phyloP scores from a whole-genome alignment of 768 basidiomycete species.

The Suillus ampliporus region DNA sequence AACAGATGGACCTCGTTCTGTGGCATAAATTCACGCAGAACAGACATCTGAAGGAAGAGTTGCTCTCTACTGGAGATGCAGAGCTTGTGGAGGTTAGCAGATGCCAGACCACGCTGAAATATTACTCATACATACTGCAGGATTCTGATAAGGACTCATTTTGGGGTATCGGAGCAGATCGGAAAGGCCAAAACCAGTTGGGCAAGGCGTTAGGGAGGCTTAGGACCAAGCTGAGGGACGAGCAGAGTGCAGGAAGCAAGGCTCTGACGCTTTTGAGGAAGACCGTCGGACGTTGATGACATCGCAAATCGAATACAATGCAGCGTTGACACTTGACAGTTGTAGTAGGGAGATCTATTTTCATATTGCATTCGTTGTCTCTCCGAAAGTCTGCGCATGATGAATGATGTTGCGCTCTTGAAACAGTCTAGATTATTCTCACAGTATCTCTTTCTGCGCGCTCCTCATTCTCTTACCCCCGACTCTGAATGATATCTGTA shows the following conservation, averaged over 20 bases:
- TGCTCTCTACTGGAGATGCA: constrained; percentile 45
- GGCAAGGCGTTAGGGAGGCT: constrained; percentile 47
- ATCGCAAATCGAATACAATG: neutral
- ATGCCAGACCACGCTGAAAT: constrained; percentile 42
- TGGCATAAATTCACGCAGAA: constrained; percentile 48
- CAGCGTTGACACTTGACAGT: too few relatives aligned
- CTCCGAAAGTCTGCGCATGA: too few relatives aligned
- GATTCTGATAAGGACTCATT: constrained; percentile 8
- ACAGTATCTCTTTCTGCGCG: too few relatives aligned
- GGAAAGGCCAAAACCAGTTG: constrained; percentile 45
- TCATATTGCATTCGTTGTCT: too few relatives aligned
- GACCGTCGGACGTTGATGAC: neutral
- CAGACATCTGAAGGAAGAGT: constrained; percentile 35
- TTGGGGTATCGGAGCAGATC: constrained; percentile 44
- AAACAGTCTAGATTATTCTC: too few relatives aligned
- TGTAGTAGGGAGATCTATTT: too few relatives aligned
- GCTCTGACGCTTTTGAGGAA: constrained; percentile 1
- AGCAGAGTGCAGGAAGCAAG: constrained; percentile 10
- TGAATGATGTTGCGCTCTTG: too few relatives aligned
- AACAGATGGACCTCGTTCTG: constrained; percentile 46
- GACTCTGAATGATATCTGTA: too few relatives aligned
- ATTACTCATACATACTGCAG: neutral
- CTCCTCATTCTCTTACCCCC: too few relatives aligned
- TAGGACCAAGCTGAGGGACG: constrained; percentile 37
- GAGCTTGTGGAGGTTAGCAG: constrained; percentile 45